Percentiles rank a stretch among this genome's conserved stretches.
These are phyloP conservation scores for Didymella glomerata DNA, from an alignment of 2,329 filamentous ascomycete species.

Conservation along the genomic window DNA sequence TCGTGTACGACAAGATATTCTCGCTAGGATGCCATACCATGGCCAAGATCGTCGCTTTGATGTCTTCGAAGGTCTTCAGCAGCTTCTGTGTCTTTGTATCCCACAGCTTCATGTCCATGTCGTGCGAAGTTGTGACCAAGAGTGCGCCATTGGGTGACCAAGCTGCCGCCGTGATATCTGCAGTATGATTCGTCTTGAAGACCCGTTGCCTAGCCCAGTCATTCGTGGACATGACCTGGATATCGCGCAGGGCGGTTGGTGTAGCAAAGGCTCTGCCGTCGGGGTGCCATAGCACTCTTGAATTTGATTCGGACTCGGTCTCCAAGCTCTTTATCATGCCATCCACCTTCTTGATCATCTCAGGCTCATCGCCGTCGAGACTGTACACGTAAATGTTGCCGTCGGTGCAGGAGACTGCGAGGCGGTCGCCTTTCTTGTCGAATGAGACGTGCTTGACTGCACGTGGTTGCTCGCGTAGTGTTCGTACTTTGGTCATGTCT, in stretches of 20 bases:
- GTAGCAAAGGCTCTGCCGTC: conserved; percentile 91
- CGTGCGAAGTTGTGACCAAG: conserved; percentile 69
- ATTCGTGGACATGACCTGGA: conserved; percentile 83
- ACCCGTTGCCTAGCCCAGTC: conserved; percentile 88
- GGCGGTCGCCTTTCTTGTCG: conserved; percentile 77
- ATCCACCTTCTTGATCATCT: conserved; percentile 83
- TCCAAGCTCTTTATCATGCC: conserved; percentile 84
- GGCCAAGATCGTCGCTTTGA: conserved; percentile 77
- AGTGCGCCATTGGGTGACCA: conserved; percentile 97
- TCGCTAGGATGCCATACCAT: conserved; percentile 89
- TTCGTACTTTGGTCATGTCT: conserved; percentile 78
- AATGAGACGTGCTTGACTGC: conserved; percentile 93
- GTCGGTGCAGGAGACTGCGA: conserved; percentile 86
- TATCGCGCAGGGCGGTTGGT: conserved; percentile 79
- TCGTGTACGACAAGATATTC: conserved; percentile 91
- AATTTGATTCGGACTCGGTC: conserved; percentile 76
- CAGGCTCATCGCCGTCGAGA: conserved; percentile 77
- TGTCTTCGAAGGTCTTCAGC: conserved; percentile 77
- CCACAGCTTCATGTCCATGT: conserved; percentile 79
- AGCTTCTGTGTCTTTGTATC: conserved; percentile 87
- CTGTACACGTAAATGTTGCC: conserved; percentile 92
- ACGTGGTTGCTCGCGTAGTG: conserved; percentile 82
- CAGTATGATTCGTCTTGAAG: conserved; percentile 81
- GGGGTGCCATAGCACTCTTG: conserved; percentile 86
- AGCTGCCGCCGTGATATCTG: conserved; percentile 83